These are phyloP conservation scores for Myriosclerotinia scirpicola DNA, from an alignment of 2,329 filamentous ascomycete genomes.

Conservation along the genomic window DNA sequence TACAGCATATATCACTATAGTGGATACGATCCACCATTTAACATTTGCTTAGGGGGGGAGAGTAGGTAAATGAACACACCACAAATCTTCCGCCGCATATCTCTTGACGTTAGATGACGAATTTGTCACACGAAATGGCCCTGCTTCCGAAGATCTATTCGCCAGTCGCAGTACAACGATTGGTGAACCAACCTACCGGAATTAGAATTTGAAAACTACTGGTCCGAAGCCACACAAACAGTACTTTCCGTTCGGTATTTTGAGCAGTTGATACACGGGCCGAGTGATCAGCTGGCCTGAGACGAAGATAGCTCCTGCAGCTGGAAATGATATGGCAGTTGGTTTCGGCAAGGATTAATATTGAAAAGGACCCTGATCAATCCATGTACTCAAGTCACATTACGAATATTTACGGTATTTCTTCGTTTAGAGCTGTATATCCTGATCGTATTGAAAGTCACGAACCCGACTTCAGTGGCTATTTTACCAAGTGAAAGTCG, in stretches of 20 bases:
- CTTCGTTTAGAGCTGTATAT: background rate
- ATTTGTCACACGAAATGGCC: background rate
- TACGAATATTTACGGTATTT: background rate
- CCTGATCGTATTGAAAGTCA: background rate
- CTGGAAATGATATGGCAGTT: background rate
- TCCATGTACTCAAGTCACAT: background rate
- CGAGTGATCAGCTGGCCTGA: conserved; percentile 11
- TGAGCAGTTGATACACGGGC: background rate
- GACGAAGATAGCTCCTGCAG: conserved; percentile 2
- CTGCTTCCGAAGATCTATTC: conserved; percentile 4
- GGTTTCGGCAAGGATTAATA: background rate
- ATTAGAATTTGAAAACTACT: conserved; percentile 2
- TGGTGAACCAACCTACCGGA: conserved; percentile 6
- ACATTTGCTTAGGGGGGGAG: too few species aligned
- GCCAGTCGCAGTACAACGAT: background rate
- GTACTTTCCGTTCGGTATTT: background rate
- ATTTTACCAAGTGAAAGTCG: background rate
- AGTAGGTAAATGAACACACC: background rate
- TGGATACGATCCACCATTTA: too few species aligned
- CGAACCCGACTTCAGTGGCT: background rate
- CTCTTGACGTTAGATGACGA: background rate
- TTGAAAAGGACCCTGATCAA: background rate
- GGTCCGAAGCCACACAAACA: background rate
- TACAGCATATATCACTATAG: too few species aligned
- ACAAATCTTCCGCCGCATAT: background rate